phyloP scores from a whole-genome alignment of 164 flowering plant species.

The Hamamelis virginiana region DNA sequence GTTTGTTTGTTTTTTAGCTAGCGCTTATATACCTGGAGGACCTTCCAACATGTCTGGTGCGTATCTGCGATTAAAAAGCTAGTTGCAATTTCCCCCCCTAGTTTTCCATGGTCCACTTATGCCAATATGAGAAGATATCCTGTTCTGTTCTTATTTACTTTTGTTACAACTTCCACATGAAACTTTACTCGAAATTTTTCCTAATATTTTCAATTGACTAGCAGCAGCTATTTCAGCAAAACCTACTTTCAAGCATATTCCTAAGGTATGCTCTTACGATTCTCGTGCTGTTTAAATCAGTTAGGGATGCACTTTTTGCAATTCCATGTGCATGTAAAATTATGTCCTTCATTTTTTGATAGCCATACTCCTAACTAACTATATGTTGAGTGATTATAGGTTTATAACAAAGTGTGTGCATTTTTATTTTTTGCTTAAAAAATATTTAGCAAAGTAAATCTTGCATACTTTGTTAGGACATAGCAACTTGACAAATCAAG shows the following conservation, averaged over 20 bases:
- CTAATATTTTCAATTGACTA: conserved; percentile 1
- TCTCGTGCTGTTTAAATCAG: neutral
- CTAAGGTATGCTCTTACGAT: conserved; percentile 60
- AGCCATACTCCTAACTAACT: no score
- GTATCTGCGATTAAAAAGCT: neutral
- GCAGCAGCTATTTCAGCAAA: conserved; percentile 51
- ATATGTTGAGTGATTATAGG: no score
- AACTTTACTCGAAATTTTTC: neutral
- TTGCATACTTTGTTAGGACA: no score
- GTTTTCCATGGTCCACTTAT: neutral
- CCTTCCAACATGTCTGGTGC: conserved; percentile 62
- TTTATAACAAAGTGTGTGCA: no score
- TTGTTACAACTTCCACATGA: neutral
- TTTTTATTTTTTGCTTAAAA: no score
- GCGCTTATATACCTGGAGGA: conserved; percentile 88
- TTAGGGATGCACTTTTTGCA: neutral
- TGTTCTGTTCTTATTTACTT: neutral
- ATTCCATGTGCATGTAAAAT: neutral
- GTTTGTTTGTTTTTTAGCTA: conserved; percentile 53
- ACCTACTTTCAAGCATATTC: conserved; percentile 87
- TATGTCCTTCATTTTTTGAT: neutral
- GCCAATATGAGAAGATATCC: neutral
- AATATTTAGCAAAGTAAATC: no score
- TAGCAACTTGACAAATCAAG: no score
- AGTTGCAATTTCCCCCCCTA: neutral